Percentiles rank a stretch among this genome's conserved stretches.
Evolutionary conservation across 441 rosid genomes (phyloP).

Genomic region (Theobroma grandiflorum): DNA sequence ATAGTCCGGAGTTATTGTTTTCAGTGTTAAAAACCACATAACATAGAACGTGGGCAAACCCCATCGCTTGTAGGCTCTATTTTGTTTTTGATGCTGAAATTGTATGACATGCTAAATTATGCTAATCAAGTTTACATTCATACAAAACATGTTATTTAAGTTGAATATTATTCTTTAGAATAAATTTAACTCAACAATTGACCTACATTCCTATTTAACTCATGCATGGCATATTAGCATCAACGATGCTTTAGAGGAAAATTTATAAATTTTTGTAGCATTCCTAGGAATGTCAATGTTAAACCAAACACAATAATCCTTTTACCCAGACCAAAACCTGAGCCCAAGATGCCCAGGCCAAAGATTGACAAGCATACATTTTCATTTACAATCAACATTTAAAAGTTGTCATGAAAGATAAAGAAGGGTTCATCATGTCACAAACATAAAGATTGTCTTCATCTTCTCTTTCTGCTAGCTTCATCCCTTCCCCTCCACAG

Average conservation of each 20-base stretch:
- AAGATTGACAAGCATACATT: not conserved
- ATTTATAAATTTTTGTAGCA: not conserved
- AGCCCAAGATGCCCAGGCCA: slow-evolving; percentile 1
- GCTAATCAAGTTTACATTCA: not conserved
- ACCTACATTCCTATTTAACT: slow-evolving; percentile 9
- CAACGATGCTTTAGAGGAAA: not conserved
- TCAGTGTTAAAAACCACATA: not conserved
- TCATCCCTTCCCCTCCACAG: not conserved
- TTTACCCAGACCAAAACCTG: not conserved
- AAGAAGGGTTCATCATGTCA: not conserved
- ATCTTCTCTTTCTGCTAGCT: not conserved
- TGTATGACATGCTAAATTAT: not conserved
- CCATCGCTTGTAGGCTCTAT: not conserved
- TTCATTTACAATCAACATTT: not conserved
- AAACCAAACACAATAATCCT: not conserved
- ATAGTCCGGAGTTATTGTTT: slow-evolving; percentile 8
- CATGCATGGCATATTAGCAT: slow-evolving; percentile 5
- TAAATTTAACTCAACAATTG: not conserved
- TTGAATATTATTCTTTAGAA: slow-evolving; percentile 3
- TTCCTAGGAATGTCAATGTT: too few relatives aligned
- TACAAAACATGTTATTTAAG: not conserved
- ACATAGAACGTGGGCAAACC: not conserved
- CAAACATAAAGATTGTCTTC: not conserved
- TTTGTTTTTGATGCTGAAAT: not conserved
- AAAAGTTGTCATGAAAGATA: not conserved